Evolutionary conservation across 2,329 filamentous ascomycete species (phyloP).

Genomic region (Bretziella fagacearum): DNA sequence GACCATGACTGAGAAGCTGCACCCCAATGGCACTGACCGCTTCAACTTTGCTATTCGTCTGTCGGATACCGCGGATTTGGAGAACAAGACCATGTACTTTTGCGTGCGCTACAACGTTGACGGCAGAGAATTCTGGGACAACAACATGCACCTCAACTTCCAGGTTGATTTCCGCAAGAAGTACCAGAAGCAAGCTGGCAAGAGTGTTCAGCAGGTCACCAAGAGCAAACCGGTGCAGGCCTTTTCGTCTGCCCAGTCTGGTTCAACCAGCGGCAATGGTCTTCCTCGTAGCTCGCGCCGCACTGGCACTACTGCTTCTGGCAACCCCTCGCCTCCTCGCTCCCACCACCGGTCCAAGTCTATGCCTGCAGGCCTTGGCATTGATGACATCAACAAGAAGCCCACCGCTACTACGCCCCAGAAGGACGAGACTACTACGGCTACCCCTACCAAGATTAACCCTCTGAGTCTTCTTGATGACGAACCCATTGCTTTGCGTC

Average conservation of each 20-base stretch:
- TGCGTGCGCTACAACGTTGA: slow-evolving; percentile 78
- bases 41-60: slow-evolving; percentile 93
- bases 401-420: background rate
- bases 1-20: slow-evolving; percentile 42
- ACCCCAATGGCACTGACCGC: slow-evolving; percentile 48
- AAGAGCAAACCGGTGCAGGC: slow-evolving; percentile 13
- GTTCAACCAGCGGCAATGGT: slow-evolving; percentile 22
- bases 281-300: slow-evolving; percentile 53
- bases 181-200: slow-evolving; percentile 42
- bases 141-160: slow-evolving; percentile 74
- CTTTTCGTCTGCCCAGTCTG: slow-evolving; percentile 3
- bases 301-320: slow-evolving; percentile 19
- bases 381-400: slow-evolving; percentile 26
- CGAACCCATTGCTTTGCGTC: slow-evolving; percentile 39
- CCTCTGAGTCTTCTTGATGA: slow-evolving; percentile 38
- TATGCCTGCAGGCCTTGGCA: slow-evolving; percentile 41
- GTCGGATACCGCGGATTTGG: slow-evolving; percentile 76
- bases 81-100: slow-evolving; percentile 81
- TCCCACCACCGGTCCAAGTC: slow-evolving; percentile 32
- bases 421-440: background rate
- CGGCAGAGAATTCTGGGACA: slow-evolving; percentile 87
- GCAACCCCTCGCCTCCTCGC: slow-evolving; percentile 6
- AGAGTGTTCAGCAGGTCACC: slow-evolving; percentile 33
- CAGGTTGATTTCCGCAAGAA: slow-evolving; percentile 87
- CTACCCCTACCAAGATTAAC: slow-evolving; percentile 2